A percentile compares a stretch with the other conserved stretches of the same genome.
phyloP scores from a whole-genome alignment of 2,329 filamentous ascomycete genomes.

The Claviceps citrina region DNA sequence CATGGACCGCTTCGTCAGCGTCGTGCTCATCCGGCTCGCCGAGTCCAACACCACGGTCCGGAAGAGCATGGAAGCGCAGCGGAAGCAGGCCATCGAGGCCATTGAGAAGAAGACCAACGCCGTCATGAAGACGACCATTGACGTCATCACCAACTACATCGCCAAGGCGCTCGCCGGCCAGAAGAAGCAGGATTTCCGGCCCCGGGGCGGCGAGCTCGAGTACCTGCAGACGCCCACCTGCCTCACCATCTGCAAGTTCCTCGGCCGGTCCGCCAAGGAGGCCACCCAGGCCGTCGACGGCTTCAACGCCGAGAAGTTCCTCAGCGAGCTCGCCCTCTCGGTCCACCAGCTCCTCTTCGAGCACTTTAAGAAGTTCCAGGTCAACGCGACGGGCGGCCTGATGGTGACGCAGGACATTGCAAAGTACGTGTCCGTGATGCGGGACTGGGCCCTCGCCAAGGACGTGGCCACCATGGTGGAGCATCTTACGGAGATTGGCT shows the following conservation, averaged over 20 bases:
- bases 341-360: constrained; percentile 69
- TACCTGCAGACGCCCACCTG: constrained; percentile 78
- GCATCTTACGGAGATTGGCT: constrained; percentile 82
- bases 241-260: constrained; percentile 63
- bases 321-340: constrained; percentile 67
- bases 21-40: constrained; percentile 78
- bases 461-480: constrained; percentile 59
- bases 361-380: constrained; percentile 86
- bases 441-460: constrained; percentile 62
- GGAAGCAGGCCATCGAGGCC: constrained; percentile 53
- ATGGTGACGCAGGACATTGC: constrained; percentile 95
- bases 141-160: constrained; percentile 63
- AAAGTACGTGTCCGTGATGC: constrained; percentile 75
- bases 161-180: constrained; percentile 57
- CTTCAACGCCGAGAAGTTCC: constrained; percentile 67
- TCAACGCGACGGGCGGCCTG: constrained; percentile 82
- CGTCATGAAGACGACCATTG: constrained; percentile 41
- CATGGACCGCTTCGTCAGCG: constrained; percentile 82
- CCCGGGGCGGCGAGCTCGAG: constrained; percentile 67
- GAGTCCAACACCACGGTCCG: constrained; percentile 81
- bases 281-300: constrained; percentile 60
- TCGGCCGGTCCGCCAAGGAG: constrained; percentile 49
- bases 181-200: constrained; percentile 79
- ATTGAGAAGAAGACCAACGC: constrained; percentile 72
- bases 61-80: constrained; percentile 75